These are phyloP conservation scores for Chytridiales sp. DNA, from an alignment of 371 early-diverging fungal species.

Conservation along the genomic window DNA sequence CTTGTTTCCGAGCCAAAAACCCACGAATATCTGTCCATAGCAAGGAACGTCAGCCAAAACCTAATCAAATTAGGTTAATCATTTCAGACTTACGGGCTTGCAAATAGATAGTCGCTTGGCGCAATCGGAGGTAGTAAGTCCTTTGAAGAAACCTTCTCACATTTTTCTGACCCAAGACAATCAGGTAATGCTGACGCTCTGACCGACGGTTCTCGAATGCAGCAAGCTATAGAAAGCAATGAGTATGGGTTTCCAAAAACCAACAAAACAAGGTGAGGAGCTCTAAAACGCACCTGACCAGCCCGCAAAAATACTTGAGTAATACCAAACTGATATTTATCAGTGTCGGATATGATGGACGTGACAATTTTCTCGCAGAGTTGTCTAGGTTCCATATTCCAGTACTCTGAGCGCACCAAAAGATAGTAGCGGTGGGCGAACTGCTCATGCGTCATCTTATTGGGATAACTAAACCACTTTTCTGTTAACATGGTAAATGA, in stretches of 20 bases:
- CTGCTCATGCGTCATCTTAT: slow-evolving; percentile 86
- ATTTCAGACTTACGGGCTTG: slow-evolving; percentile 35
- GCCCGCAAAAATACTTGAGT: slow-evolving; percentile 99
- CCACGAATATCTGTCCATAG: slow-evolving; percentile 50
- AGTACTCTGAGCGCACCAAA: slow-evolving; percentile 70
- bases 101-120: slow-evolving; percentile 45
- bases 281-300: slow-evolving; percentile 60
- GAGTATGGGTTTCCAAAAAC: slow-evolving; percentile 5
- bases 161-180: slow-evolving; percentile 87
- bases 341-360: slow-evolving; percentile 66
- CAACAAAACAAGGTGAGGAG: neutral
- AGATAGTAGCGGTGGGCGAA: slow-evolving; percentile 93
- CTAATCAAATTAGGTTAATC: slow-evolving; percentile 1
- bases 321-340: slow-evolving; percentile 93
- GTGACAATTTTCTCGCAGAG: slow-evolving; percentile 64
- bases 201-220: slow-evolving; percentile 85
- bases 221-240: slow-evolving; percentile 62
- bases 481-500: slow-evolving; percentile 96
- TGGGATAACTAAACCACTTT: slow-evolving; percentile 93
- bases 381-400: slow-evolving; percentile 55
- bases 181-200: slow-evolving; percentile 76
- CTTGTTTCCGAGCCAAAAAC: slow-evolving; percentile 56
- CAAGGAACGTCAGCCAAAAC: slow-evolving; percentile 62
- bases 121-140: slow-evolving; percentile 63
- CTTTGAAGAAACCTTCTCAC: slow-evolving; percentile 74